These are phyloP conservation scores for Crithidia fasciculata DNA, from an alignment of 208 protist genomes.

Conservation along the genomic window DNA sequence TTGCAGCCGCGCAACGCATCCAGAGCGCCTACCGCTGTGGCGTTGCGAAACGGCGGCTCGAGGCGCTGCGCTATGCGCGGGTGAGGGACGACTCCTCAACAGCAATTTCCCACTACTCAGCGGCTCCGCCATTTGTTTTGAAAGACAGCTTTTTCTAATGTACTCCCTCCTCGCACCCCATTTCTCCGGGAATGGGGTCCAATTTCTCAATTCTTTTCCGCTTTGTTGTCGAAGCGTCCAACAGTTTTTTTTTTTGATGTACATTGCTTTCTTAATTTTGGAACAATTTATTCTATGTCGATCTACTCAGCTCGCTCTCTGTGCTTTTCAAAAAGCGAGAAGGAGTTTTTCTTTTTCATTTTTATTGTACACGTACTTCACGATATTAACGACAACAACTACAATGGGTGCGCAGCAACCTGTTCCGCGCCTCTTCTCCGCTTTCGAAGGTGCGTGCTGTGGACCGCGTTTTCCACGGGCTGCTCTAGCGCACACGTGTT, in stretches of 20 bases:
- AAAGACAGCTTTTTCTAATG: conserved; percentile 32
- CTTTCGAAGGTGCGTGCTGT: no score
- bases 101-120: not conserved
- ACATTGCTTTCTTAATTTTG: not conserved
- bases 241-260: not conserved
- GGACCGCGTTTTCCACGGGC: no score
- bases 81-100: not conserved
- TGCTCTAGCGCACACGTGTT: no score
- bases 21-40: conserved; percentile 31
- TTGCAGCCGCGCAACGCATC: conserved; percentile 23
- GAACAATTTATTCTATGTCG: no score
- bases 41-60: conserved; percentile 23
- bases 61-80: conserved; percentile 26
- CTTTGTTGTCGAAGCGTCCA: conserved; percentile 13
- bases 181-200: not conserved
- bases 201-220: conserved; percentile 12
- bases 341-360: no score
- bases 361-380: no score
- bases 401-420: no score
- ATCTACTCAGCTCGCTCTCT: no score
- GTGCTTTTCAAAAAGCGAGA: no score
- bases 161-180: no score
- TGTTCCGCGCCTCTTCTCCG: no score
- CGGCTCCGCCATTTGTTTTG: conserved; percentile 14
- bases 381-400: no score